phyloP scores from a whole-genome alignment of 257 asterid species.

The Handroanthus guayacan region DNA sequence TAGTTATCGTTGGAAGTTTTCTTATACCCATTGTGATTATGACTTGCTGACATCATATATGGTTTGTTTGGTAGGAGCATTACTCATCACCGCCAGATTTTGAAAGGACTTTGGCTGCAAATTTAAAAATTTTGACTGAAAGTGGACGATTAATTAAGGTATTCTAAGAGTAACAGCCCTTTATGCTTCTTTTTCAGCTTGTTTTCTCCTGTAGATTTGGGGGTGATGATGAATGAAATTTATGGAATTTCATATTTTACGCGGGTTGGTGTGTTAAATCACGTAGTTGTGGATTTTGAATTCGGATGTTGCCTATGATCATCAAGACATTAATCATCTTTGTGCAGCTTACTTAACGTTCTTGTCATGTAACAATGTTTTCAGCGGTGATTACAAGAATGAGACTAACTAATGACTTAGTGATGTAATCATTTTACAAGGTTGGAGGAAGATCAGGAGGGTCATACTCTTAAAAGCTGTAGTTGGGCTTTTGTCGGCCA shows the following conservation, averaged over 20 bases:
- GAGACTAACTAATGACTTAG: conserved; percentile 10
- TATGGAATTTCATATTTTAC: conserved; percentile 13
- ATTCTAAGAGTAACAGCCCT: conserved; percentile 17
- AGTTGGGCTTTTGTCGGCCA: neutral
- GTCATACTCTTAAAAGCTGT: neutral
- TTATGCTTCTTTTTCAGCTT: neutral
- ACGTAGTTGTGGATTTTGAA: neutral
- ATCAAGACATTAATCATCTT: neutral
- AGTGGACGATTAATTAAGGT: conserved; percentile 82
- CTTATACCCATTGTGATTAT: neutral
- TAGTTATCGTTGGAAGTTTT: neutral
- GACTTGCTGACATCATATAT: conserved; percentile 21
- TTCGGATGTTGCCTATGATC: neutral
- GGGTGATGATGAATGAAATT: neutral
- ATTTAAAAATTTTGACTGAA: conserved; percentile 77
- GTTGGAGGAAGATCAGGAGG: conserved; percentile 19
- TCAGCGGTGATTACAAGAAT: neutral
- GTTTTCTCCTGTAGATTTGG: neutral
- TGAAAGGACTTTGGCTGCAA: conserved; percentile 65
- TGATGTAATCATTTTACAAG: neutral
- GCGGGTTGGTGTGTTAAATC: neutral
- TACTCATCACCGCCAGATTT: conserved; percentile 63
- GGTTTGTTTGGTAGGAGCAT: conserved; percentile 61
- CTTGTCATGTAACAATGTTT: conserved; percentile 12
- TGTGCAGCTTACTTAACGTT: neutral